Evolutionary conservation across 2,329 filamentous ascomycete genomes (phyloP), one percentile per base, ranked within the genome.

Genomic region (Ophiostoma piceae): DNA sequence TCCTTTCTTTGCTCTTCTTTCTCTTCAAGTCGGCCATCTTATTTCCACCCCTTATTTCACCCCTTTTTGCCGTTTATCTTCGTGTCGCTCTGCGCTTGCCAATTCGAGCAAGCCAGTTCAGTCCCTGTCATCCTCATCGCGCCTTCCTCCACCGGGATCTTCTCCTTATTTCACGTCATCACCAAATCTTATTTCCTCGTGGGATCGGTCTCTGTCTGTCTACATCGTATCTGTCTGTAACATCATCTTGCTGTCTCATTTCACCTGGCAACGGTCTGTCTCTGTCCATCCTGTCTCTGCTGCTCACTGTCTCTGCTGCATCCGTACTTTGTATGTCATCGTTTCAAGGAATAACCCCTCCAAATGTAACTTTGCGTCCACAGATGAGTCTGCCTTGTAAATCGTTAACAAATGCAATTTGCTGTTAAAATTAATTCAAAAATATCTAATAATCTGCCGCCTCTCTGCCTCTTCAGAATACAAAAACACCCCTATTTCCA

Each of bases 151-250:
- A 64, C 60, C 32, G 14, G 60, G 29, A 64, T 37, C 60, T n/a
- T 37, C 51, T 57, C 51, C 51, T 64, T 39, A 35, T 62, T 35
- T 64, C 60, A 37, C 60, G 60, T 64, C 60, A 37, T 64, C 60
- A 64, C 60, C 60, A 37, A 64, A 64, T 64, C 32, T 64, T 16
- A n/a, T 37, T 37, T 62, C 26, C 26, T 32, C 57, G 29, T 62
- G 57, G 57, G 26, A 35, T 62, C 26, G 26, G 11, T 9, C 14
- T 35, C 11, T 12, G 11, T 41, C 9, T 4, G 39, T 41, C 51
- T 57, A 9, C 16, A 8, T 22, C n/a, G 19, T 54, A 47, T 47
- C 4, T 8, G 35, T 35, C 35, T 35, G 35, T 35, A 35, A 5
- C 43, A n/a, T 11, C 11, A 41, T 41, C 39, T 41, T 62, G 22